Base-by-base conservation (phyloP, 192 early-diverging fungal genomes). In the Rhizophagus prolifer region DNA sequence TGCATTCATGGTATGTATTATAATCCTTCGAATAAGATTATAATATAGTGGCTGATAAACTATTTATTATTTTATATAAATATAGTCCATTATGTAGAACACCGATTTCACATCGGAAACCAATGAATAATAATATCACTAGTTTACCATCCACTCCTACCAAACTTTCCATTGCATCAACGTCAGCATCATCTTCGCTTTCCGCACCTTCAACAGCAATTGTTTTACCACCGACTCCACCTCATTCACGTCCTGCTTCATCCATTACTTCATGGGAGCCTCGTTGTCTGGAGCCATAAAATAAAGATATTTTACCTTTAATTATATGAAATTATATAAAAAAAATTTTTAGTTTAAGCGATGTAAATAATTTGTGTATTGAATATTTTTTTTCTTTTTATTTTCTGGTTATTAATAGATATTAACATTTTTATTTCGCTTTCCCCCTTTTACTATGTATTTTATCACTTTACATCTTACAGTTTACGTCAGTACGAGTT, bases 1-100 rank as follows among this genome's bases (percentile, higher is more conserved):
- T 82, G 38, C 58, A 80, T 28, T 75, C 78, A 3, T 82, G 81
- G 65, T 64, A 64, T 64, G 25, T 64, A 31, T 67, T n/a, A n/a
- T 21, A 63, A 63, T 63, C 25, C 12, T 63, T 30, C 10, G 6
- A 25, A 3, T 38, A 38, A 38, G 4, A 26, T 28, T 63, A 16
- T 6, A 30, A 30, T 63, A 30, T 30, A 23, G 8, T 41, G 5
- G 5, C 36, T 67, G 14, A 36, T 67, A n/a, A 41, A 38, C 5
- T 36, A 14, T 6, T n/a, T n/a, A 30, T n/a, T 41, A n/a, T n/a
- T 36, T 38, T 67, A 21, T 67, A 14, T 10, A 34, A 8, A n/a
- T 41, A 41, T 44, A 67, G 65, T 26, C 44, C 64, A 50, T 70
- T 77, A 14, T 77, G 67, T 77, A 77, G 58, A 28, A 71, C 25